Evolutionary conservation across 176 grass and related monocot genomes (phyloP), one percentile per base, ranked within the genome.

Genomic region (Rhynchospora breviuscula): DNA sequence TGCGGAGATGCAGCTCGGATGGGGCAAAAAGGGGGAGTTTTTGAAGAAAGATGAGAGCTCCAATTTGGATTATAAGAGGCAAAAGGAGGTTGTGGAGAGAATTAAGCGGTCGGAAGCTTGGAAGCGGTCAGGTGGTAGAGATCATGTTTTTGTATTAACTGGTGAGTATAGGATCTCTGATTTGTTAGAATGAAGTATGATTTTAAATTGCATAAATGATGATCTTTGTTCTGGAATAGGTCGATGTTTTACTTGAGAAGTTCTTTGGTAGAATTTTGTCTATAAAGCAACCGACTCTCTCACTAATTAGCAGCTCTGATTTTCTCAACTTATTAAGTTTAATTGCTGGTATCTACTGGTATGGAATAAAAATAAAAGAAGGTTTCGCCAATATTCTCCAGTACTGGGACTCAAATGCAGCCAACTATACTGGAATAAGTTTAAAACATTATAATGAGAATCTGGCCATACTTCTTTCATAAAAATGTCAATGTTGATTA

Each of bases 1-100:
- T 19, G 93, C 91, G 6, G 91, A 98, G 89, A 89, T 95, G 93
- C 91, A 98, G 89, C 96, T 98, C 35, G 93, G 93, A 18, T 95
- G 96, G 96, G 92, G 95, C 18, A 73, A 78, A 60, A 98, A 95
- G 80, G 90, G 87, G 11, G 82, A 59, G 0, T 98, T 98, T 84
- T 84, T 80, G 74, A 94, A 83, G 89, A 93, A 86, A 75, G 88
- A 90, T 7, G 90, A 87, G 15, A 93, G 89, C 8, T 84, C 4
- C 0, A 82, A 82, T 66, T 67, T 51, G 40, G 96, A 98, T 86
- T 98, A 95, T 21, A 78, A 59, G 43, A 88, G 93, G 46, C 96
- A 98, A 81, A 83, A 87, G 74, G 93, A 95, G 70, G 93, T 91
- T 66, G 69, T 98, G 86, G 87, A 93, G 61, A 88, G 84, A 44